These are phyloP conservation scores for Macroventuria anomochaeta DNA, from an alignment of 2,329 filamentous ascomycete genomes.

Conservation along the genomic window DNA sequence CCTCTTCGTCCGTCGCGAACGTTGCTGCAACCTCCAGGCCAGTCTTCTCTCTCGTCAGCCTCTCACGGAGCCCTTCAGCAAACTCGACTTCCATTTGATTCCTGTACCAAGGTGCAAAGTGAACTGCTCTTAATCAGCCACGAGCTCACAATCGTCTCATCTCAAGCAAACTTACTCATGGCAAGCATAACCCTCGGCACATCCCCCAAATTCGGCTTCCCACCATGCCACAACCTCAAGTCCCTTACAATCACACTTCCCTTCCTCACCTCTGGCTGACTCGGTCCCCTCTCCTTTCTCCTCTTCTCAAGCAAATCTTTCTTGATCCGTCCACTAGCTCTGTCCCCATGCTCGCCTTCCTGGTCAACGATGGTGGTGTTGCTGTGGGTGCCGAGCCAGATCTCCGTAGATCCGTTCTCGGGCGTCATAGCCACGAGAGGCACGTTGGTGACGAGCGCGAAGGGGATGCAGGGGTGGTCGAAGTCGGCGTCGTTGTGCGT, in stretches of 20 bases:
- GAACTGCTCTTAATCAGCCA: constrained; percentile 43
- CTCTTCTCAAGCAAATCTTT: constrained; percentile 29
- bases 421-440: constrained; percentile 55
- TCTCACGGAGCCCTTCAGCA: constrained; percentile 56
- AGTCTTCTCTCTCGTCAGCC: constrained; percentile 52
- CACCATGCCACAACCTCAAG: constrained; percentile 59
- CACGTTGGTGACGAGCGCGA: constrained; percentile 57
- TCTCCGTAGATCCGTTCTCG: constrained; percentile 58
- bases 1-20: constrained; percentile 55
- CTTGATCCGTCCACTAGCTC: constrained; percentile 41
- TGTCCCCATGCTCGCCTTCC: constrained; percentile 50
- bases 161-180: constrained; percentile 34
- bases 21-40: constrained; percentile 59
- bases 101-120: constrained; percentile 64
- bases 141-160: too few relatives aligned
- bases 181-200: constrained; percentile 57
- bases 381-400: constrained; percentile 59
- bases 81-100: constrained; percentile 65
- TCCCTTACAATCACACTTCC: constrained; percentile 57
- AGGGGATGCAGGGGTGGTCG: constrained; percentile 48
- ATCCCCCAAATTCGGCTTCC: constrained; percentile 55
- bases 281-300: constrained; percentile 25
- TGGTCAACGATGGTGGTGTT: constrained; percentile 45
- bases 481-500: constrained; percentile 47
- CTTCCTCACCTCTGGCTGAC: constrained; percentile 47